Evolutionary conservation across 306 rosid species (phyloP).

Genomic region (Trichosanthes cucumerina): DNA sequence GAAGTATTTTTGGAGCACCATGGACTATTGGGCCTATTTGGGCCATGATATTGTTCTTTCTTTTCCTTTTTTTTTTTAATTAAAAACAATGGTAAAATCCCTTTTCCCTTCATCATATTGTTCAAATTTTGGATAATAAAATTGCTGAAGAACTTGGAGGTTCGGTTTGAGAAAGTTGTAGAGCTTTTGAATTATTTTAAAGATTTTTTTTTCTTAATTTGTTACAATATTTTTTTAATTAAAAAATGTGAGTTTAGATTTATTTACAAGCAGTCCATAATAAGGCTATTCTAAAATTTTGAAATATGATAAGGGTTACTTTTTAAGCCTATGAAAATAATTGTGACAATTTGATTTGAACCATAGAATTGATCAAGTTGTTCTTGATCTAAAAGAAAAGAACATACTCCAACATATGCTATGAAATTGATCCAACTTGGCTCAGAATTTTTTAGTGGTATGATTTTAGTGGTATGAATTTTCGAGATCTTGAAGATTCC

Average conservation of each 20-base stretch:
- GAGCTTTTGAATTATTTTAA: not conserved
- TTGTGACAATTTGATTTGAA: not conserved
- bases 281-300: not conserved
- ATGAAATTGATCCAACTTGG: not conserved
- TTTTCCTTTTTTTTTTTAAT: no score
- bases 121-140: not conserved
- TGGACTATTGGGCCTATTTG: not conserved
- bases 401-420: not conserved
- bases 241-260: not conserved
- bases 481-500: not conserved
- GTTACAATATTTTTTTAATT: not conserved
- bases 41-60: not conserved
- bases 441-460: not conserved
- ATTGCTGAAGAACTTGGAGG: not conserved
- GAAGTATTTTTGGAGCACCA: not conserved
- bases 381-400: not conserved
- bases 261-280: not conserved
- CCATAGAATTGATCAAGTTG: not conserved
- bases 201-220: not conserved
- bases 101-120: not conserved
- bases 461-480: not conserved
- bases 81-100: no score
- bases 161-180: not conserved
- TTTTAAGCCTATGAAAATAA: not conserved
- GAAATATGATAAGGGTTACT: not conserved